These are phyloP conservation scores for Mycena citricolor DNA, from an alignment of 1,284 basidiomycete genomes.

Conservation along the genomic window DNA sequence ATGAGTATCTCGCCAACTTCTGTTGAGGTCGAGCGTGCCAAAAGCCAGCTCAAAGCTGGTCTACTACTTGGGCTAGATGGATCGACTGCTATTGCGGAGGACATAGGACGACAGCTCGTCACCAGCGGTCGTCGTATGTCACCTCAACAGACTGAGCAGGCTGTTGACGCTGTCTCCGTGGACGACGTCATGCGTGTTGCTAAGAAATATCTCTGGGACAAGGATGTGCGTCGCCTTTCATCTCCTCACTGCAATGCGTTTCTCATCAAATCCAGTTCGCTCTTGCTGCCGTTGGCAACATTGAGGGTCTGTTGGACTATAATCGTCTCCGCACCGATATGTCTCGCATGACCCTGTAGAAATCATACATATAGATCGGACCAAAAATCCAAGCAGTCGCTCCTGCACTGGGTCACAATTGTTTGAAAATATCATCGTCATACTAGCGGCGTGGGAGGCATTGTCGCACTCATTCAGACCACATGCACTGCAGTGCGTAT, in stretches of 20 bases:
- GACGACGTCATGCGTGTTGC: slow-evolving; percentile 95
- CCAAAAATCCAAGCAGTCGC: no score
- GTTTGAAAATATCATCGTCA: no score
- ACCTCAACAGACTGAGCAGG: slow-evolving; percentile 92
- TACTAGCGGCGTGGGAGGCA: no score
- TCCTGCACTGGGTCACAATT: no score
- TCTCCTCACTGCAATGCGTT: background rate
- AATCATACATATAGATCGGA: no score
- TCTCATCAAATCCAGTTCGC: slow-evolving; percentile 55
- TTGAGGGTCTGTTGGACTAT: slow-evolving; percentile 88
- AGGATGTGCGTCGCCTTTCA: slow-evolving; percentile 64
- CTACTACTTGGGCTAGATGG: slow-evolving; percentile 92
- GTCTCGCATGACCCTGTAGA: slow-evolving; percentile 76
- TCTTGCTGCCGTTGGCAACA: slow-evolving; percentile 78
- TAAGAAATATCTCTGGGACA: slow-evolving; percentile 96
- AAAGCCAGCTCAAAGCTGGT: slow-evolving; percentile 96
- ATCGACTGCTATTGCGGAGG: slow-evolving; percentile 95
- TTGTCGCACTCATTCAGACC: no score
- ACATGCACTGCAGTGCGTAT: no score
- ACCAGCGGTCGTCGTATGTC: slow-evolving; percentile 90
- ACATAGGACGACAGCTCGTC: slow-evolving; percentile 96
- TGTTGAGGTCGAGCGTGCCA: slow-evolving; percentile 93
- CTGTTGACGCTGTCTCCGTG: slow-evolving; percentile 85
- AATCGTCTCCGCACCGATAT: slow-evolving; percentile 79
- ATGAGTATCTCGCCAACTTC: slow-evolving; percentile 88